Conservation (phyloP, 371 early-diverging fungal species). For the Mortierella sp. region DNA sequence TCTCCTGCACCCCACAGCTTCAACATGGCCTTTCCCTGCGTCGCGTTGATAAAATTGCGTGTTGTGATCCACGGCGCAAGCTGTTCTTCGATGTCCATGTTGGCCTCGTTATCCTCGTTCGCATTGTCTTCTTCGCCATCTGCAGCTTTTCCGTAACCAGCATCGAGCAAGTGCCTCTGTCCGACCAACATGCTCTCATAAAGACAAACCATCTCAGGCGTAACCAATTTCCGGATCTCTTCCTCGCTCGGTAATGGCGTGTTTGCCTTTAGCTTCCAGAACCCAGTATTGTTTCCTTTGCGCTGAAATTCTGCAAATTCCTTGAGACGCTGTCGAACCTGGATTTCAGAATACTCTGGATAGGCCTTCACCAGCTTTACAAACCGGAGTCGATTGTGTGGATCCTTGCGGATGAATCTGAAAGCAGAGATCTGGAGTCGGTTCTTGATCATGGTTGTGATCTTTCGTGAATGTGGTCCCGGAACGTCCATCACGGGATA, state of each 20-base stretch:
- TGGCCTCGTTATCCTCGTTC: conserved; percentile 71
- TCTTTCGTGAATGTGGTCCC: conserved; percentile 97
- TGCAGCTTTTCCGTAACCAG: conserved; percentile 85
- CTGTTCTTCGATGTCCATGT: conserved; percentile 90
- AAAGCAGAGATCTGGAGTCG: conserved; percentile 90
- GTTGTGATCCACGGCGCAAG: conserved; percentile 98
- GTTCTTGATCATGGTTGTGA: conserved; percentile 93
- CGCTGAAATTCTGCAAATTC: conserved; percentile 97
- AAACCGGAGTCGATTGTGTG: conserved; percentile 79
- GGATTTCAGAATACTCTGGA: conserved; percentile 86
- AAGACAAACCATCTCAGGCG: conserved; percentile 99
- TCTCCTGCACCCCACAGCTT: conserved; percentile 96
- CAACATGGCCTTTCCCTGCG: conserved; percentile 93
- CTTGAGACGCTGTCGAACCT: conserved; percentile 90
- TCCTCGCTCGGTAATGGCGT: conserved; percentile 91
- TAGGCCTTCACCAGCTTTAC: conserved; percentile 81
- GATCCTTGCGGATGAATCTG: conserved; percentile 87
- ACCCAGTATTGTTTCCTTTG: conserved; percentile 91
- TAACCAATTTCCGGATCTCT: conserved; percentile 93
- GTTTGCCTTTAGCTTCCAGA: conserved; percentile 93
- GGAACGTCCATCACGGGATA: conserved; percentile 98
- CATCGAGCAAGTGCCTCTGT: conserved; percentile 94
- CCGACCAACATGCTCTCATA: conserved; percentile 98
- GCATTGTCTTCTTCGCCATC: conserved; percentile 77
- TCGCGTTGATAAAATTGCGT: conserved; percentile 94